Evolutionary conservation across 768 basidiomycete species (phyloP), one percentile per base, ranked within the genome.

Genomic region (Rhodotorula babjevae): DNA sequence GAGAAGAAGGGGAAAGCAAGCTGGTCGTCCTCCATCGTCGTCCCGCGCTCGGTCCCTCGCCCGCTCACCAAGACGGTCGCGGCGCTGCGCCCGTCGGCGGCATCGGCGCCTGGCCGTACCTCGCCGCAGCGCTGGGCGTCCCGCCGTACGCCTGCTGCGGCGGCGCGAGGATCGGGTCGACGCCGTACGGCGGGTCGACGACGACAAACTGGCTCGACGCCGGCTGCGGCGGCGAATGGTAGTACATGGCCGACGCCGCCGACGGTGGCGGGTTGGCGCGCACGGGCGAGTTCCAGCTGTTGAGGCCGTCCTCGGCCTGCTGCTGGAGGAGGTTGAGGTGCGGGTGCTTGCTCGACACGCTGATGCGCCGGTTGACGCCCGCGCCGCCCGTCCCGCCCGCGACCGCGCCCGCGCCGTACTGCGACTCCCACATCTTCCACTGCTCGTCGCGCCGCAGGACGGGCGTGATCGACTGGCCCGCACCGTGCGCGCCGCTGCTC

Each of bases 311-410:
- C 65, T 72, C 76, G 49, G 69, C 68, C 68, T 67, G 69, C 80
- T 96, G 93, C 76, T 95, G 92, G 61, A 98, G 82, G 79, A 87
- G 91, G 80, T 95, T 93, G 47, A 98, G 84, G 78, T 93, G 92
- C 12, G 90, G 92, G 78, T 94, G 93, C 36, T 89, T 88, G 78
- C 89, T 87, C 25, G 87, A 86, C n/a, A 87, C 87, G 21, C 84
- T 82, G 73, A 75, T 79, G 63, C 63, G 78, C 77, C 57, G 23
- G 36, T 36, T 36, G 36, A 36, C 36, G 36, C 36, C 36, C 55
- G 63, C 52, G 5, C 68, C 76, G 56, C 64, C 78, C 65, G 52
- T 79, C 76, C 57, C 71, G 65, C 73, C 82, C 79, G 2, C 86
- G 84, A 77, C 89, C 89, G 27, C 89, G 11, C 66, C 56, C 8